Evolutionary conservation across 805 yeast species (phyloP).

Genomic region (Jamesozyma lodderae): DNA sequence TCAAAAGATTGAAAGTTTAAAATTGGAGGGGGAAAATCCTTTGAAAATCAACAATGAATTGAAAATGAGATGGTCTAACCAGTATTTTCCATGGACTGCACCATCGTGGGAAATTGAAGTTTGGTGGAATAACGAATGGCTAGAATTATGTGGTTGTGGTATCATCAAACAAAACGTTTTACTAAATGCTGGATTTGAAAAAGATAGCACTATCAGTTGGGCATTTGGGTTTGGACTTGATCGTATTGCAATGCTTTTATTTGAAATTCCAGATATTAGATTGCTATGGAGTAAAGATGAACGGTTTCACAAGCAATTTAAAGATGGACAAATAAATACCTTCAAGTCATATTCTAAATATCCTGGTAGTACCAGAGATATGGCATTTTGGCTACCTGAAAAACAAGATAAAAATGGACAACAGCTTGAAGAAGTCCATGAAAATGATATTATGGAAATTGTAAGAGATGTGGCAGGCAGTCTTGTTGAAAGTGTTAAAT

Average conservation of each 20-base stretch:
- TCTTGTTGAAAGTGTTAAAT: constrained; percentile 73
- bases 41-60: constrained; percentile 45
- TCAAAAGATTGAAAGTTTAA: constrained; percentile 23
- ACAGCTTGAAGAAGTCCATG: constrained; percentile 47
- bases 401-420: constrained; percentile 5
- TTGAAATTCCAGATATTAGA: constrained; percentile 92
- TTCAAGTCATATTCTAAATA: constrained; percentile 86
- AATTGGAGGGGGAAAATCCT: constrained; percentile 34
- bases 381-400: constrained; percentile 81
- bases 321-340: constrained; percentile 50
- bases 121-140: constrained; percentile 98
- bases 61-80: constrained; percentile 88
- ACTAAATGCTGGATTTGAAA: constrained; percentile 55
- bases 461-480: constrained; percentile 81
- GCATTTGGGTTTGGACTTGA: constrained; percentile 96
- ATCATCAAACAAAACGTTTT: constrained; percentile 73
- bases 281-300: constrained; percentile 83
- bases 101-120: constrained; percentile 98
- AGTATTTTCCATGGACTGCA: constrained; percentile 95
- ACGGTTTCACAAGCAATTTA: constrained; percentile 68
- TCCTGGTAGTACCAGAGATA: constrained; percentile 80
- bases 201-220: constrained; percentile 70
- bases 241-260: constrained; percentile 88
- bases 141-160: constrained; percentile 96
- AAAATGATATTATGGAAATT: constrained; percentile 88